These are phyloP conservation scores for Metschnikowia dekortorum DNA, from an alignment of 805 yeast genomes.

Conservation along the genomic window DNA sequence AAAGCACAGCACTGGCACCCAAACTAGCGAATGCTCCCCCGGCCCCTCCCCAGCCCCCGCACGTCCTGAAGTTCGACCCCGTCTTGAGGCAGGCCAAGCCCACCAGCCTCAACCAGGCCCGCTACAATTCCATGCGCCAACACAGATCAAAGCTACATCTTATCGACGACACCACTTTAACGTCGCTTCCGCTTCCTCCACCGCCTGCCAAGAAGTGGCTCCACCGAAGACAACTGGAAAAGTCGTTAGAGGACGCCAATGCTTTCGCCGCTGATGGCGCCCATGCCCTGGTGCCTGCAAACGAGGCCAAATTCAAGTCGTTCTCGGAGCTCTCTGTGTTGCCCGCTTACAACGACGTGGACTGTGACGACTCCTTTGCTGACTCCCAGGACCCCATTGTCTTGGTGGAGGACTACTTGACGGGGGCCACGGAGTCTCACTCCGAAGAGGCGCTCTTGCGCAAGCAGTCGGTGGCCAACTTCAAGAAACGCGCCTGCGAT, in stretches of 20 bases:
- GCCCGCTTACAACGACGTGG: slow-evolving; percentile 3
- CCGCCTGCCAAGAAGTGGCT: slow-evolving; percentile 28
- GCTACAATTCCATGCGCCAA: slow-evolving; percentile 18
- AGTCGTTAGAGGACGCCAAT: background rate
- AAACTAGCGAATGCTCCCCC: background rate
- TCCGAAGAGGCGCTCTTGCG: slow-evolving; percentile 17
- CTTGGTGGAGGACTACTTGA: slow-evolving; percentile 54
- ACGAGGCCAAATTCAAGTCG: background rate
- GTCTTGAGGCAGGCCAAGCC: background rate
- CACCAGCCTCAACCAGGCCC: background rate
- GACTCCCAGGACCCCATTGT: slow-evolving; percentile 40
- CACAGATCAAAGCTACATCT: slow-evolving; percentile 40
- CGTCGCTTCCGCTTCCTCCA: slow-evolving; percentile 52
- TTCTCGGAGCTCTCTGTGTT: background rate
- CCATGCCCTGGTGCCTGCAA: background rate
- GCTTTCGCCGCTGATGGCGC: background rate
- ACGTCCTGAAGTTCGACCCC: background rate
- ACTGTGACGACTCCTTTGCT: slow-evolving; percentile 15
- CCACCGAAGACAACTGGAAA: slow-evolving; percentile 6
- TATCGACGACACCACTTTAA: slow-evolving; percentile 44
- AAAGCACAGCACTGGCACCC: background rate
- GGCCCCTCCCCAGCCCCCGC: no score
- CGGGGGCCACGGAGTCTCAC: slow-evolving; percentile 11
- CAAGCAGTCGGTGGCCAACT: slow-evolving; percentile 35
- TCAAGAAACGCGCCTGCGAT: slow-evolving; percentile 24